A percentile compares a stretch with the other conserved stretches of the same genome.
Conservation (phyloP, 2,329 filamentous ascomycete species). For the Aureobasidium namibiae region DNA sequence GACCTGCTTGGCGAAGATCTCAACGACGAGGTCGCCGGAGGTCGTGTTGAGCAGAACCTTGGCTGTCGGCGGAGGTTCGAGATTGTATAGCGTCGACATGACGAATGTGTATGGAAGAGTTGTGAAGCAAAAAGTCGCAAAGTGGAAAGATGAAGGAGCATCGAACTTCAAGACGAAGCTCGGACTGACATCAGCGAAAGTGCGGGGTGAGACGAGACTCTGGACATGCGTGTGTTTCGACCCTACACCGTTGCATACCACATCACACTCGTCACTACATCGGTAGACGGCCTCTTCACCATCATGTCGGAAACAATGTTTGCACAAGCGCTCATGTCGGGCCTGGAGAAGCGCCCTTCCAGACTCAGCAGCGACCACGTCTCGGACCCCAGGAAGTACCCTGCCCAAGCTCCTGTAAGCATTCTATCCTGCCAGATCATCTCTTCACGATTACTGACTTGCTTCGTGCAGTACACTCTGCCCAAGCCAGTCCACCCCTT, state of each 20-base stretch:
- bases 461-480: conserved; percentile 54
- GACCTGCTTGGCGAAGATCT: conserved; percentile 91
- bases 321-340: conserved; percentile 71
- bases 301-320: conserved; percentile 60
- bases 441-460: not conserved
- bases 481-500: conserved; percentile 51
- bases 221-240: not conserved
- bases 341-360: conserved; percentile 67
- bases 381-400: conserved; percentile 73
- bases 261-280: not conserved
- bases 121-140: not conserved
- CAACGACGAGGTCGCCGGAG: conserved; percentile 77
- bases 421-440: not conserved
- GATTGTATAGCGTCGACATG: conserved; percentile 90
- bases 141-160: not conserved
- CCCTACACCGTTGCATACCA: not conserved
- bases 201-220: not conserved
- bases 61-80: conserved; percentile 88
- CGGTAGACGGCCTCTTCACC: no score
- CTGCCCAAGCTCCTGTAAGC: conserved; percentile 63
- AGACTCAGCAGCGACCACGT: conserved; percentile 87
- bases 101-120: conserved; percentile 15
- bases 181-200: conserved; percentile 1
- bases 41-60: conserved; percentile 89
- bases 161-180: not conserved